Evolutionary conservation across 2,329 filamentous ascomycete genomes (phyloP), one percentile per base, ranked within the genome.

Genomic region (Didymella exigua): DNA sequence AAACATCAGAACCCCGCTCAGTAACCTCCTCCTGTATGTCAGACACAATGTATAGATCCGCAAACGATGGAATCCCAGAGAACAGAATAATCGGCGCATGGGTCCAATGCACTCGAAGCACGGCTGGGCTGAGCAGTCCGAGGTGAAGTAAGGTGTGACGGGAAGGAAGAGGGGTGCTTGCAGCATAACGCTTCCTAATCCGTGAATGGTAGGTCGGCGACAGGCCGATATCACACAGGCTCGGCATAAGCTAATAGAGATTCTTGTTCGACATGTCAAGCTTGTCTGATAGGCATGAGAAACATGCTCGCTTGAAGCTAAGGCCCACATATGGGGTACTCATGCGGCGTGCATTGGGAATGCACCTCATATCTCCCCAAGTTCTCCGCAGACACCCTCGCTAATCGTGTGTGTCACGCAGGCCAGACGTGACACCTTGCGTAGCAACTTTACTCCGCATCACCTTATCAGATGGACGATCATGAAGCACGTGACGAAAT

Each of bases 1-100:
- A 62, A 65, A 61, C 37, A 14, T 14, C 30, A 56, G 4, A 8
- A 19, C 41, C 43, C 43, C 50, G 34, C 53, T 58, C 53, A 51
- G 51, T 51, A 54, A 23, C 10, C 31, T 9, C 10, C 27, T 4
- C 37, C 13, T 19, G 24, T 36, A 43, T 45, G 54, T 50, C 56
- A 55, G 42, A 48, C 43, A 47, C 33, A 40, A 18, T 27, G 13
- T 29, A 5, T 23, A 30, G 14, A 26, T 19, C 31, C 43, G 16
- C 23, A 36, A 36, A 47, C 43, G 10, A 18, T 13, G 14, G 36
- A 26, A n/a, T 37, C 10, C 10, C 33, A n/a, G 5, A 4, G 21
- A 46, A n/a, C 30, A 21, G 23, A 16, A 16, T 24, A 27, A 19
- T 27, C n/a, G 9, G 18, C 23, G 24, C 36, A 44, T 24, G 18